Percentiles rank a stretch among this genome's conserved stretches.
These are phyloP conservation scores for Phytophthora rubi DNA, from an alignment of 352 stramenopile species.

Conservation along the genomic window DNA sequence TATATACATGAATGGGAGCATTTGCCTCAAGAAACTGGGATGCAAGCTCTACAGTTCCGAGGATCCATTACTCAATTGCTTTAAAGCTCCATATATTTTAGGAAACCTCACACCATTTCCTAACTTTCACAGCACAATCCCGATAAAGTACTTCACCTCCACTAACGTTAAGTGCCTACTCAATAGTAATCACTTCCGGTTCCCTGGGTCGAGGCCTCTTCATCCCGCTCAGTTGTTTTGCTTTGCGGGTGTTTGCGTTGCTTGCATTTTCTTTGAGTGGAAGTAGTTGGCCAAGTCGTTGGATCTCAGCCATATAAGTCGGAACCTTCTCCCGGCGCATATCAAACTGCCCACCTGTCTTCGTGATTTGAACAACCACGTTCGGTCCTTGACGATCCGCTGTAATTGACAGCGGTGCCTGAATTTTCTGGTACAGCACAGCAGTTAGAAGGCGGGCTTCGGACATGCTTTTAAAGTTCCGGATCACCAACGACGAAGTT, in stretches of 20 bases:
- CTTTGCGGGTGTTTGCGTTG: not conserved
- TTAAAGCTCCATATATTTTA: no score
- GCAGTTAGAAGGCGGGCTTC: constrained; percentile 1
- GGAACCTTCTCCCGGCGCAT: constrained; percentile 5
- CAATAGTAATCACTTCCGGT: constrained; percentile 9
- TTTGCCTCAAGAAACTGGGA: no score
- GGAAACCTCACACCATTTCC: no score
- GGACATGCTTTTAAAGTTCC: constrained; percentile 6
- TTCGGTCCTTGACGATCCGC: not conserved
- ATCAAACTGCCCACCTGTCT: constrained; percentile 23
- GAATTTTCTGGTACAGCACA: constrained; percentile 10
- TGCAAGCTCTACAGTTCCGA: no score
- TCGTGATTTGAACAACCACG: constrained; percentile 10
- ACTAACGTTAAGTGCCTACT: not conserved
- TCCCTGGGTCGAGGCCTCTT: constrained; percentile 1
- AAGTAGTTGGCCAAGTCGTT: constrained; percentile 2
- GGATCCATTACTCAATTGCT: no score
- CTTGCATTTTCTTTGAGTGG: not conserved
- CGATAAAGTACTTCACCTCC: not conserved
- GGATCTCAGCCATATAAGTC: constrained; percentile 16
- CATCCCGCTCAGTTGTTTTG: not conserved
- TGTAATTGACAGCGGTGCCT: constrained; percentile 14
- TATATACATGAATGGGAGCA: no score
- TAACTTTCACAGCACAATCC: no score
- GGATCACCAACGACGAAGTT: not conserved